phyloP scores from a whole-genome alignment of 768 basidiomycete genomes.

The Hemileccinum rubropunctum region DNA sequence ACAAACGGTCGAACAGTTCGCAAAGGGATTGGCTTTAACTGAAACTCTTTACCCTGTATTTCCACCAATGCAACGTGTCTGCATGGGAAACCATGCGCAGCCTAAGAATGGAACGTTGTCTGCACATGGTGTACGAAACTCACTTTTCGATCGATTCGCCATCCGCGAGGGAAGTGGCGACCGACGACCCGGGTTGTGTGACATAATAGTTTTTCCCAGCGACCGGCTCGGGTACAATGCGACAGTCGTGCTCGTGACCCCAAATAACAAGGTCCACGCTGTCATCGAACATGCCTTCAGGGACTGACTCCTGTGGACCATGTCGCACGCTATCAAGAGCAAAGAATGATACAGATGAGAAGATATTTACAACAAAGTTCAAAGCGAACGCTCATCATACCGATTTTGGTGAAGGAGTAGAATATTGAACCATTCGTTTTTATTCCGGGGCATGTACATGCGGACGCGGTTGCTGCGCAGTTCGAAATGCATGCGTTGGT shows the following conservation, averaged over 20 bases:
- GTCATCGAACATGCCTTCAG: slow-evolving; percentile 97
- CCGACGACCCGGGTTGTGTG: slow-evolving; percentile 90
- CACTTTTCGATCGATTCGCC: slow-evolving; percentile 93
- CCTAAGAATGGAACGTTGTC: not conserved
- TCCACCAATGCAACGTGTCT: slow-evolving; percentile 91
- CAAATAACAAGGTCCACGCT: slow-evolving; percentile 91
- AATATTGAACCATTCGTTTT: slow-evolving; percentile 93
- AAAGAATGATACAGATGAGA: slow-evolving; percentile 15
- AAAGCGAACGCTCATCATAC: slow-evolving; percentile 36
- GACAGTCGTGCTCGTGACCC: slow-evolving; percentile 99
- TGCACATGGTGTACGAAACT: slow-evolving; percentile 7
- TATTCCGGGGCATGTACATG: slow-evolving; percentile 94
- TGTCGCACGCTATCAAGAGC: slow-evolving; percentile 72
- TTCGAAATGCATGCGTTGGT: slow-evolving; percentile 95
- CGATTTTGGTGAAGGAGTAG: slow-evolving; percentile 94
- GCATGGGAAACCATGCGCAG: not conserved
- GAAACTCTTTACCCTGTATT: slow-evolving; percentile 85
- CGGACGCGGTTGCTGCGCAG: slow-evolving; percentile 88
- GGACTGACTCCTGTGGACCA: slow-evolving; percentile 91
- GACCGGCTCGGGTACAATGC: slow-evolving; percentile 86
- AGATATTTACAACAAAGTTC: not conserved
- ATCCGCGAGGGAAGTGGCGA: slow-evolving; percentile 92
- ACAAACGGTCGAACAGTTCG: slow-evolving; percentile 95
- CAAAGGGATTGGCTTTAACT: slow-evolving; percentile 80
- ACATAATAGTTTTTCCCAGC: slow-evolving; percentile 91